These are phyloP conservation scores for Tulasnella sp. DNA, from an alignment of 768 basidiomycete genomes.

Conservation along the genomic window DNA sequence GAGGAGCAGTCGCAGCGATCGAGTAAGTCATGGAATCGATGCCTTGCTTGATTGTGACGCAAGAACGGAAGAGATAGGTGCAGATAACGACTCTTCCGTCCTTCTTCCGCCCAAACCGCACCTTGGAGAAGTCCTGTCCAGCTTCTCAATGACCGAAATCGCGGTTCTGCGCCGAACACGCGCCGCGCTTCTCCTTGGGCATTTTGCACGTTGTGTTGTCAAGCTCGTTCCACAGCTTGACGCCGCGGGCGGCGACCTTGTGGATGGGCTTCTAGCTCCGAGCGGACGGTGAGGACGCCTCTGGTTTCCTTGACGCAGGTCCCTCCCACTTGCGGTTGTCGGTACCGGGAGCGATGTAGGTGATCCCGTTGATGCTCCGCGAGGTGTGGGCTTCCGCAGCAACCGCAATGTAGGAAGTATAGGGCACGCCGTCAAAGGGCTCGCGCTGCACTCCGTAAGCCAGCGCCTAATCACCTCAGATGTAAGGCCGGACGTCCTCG, in stretches of 20 bases:
- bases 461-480: conserved; percentile 97
- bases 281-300: conserved; percentile 92
- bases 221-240: conserved; percentile 96
- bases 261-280: conserved; percentile 99
- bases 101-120: conserved; percentile 97
- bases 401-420: conserved; percentile 95
- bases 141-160: conserved; percentile 57
- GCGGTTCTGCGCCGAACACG: conserved; percentile 79
- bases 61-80: conserved; percentile 83
- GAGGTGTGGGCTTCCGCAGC: conserved; percentile 97
- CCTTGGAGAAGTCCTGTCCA: conserved; percentile 95
- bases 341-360: conserved; percentile 88
- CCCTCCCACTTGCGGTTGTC: conserved; percentile 90
- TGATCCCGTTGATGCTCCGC: conserved; percentile 89
- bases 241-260: conserved; percentile 93
- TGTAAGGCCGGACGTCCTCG: conserved; percentile 92
- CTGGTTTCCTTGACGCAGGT: conserved; percentile 92
- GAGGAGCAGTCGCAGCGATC: too few relatives aligned
- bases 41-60: too few relatives aligned
- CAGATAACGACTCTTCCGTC: conserved; percentile 90
- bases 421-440: conserved; percentile 98
- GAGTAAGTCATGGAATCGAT: too few relatives aligned
- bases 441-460: conserved; percentile 85
- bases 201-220: conserved; percentile 92
- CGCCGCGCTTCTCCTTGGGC: conserved; percentile 86